Percentiles rank a stretch among this genome's conserved stretches.
Evolutionary conservation across 768 basidiomycete genomes (phyloP).

Genomic region (Sporobolomyces pararoseus): DNA sequence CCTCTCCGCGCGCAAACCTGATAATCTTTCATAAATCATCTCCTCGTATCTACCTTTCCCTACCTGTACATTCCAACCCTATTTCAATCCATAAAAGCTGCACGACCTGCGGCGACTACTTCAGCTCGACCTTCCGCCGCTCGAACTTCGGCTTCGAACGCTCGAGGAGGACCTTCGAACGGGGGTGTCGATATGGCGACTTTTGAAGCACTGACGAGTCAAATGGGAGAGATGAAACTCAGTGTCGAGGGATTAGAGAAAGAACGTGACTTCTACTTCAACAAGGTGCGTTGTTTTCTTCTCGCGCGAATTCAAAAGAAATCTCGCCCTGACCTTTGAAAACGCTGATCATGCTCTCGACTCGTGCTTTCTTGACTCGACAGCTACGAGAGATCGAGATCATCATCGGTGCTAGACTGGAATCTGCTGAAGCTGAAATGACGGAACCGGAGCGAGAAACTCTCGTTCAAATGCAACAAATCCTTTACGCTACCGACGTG

Average conservation of each 20-base stretch:
- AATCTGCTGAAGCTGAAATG: conserved; percentile 54
- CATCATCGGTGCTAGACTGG: conserved; percentile 74
- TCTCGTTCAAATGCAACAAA: conserved; percentile 78
- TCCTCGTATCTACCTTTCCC: not conserved
- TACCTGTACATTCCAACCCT: not conserved
- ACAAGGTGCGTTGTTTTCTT: conserved; percentile 64
- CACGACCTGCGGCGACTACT: not conserved
- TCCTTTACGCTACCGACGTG: conserved; percentile 92
- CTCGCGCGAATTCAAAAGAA: not conserved
- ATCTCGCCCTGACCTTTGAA: not conserved
- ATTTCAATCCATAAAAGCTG: not conserved
- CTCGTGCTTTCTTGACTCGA: too few relatives aligned
- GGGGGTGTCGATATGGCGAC: conserved; percentile 57
- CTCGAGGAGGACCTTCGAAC: conserved; percentile 11
- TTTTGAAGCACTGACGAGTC: conserved; percentile 64
- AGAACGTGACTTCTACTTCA: conserved; percentile 97
- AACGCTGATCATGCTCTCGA: too few relatives aligned
- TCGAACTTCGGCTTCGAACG: not conserved
- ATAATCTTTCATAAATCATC: not conserved
- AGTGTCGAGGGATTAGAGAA: conserved; percentile 90
- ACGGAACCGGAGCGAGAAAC: conserved; percentile 53
- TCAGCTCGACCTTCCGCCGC: conserved; percentile 4
- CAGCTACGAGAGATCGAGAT: conserved; percentile 96
- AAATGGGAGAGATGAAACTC: conserved; percentile 73
- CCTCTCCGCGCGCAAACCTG: not conserved